A percentile compares a stretch with the other conserved stretches of the same genome.
Evolutionary conservation across 345 rosid genomes (phyloP).

Genomic region (Dovyalis caffra): DNA sequence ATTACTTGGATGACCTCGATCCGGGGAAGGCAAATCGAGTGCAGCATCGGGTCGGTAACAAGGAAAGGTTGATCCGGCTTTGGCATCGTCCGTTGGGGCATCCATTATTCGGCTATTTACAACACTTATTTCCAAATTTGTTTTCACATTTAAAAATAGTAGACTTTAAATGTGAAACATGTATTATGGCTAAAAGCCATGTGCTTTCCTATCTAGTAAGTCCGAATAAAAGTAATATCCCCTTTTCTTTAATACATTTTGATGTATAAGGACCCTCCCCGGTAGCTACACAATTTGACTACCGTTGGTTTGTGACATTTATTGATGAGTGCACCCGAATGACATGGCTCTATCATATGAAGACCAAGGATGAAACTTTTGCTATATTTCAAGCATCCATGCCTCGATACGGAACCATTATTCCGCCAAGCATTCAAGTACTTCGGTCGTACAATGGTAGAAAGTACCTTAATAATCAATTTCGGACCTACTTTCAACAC

Average conservation of each 20-base stretch:
- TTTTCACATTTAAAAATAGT: no score
- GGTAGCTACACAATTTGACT: not conserved
- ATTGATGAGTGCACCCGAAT: no score
- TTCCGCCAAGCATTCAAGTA: not conserved
- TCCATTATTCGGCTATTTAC: no score
- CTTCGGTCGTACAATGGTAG: not conserved
- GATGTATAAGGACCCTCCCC: no score
- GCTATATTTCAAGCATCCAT: not conserved
- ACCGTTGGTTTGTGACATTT: constrained; percentile 6
- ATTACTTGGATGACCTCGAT: not conserved
- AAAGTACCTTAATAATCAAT: not conserved
- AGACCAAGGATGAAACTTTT: constrained; percentile 2
- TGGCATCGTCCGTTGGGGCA: no score
- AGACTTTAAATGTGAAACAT: no score
- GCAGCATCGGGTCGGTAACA: not conserved
- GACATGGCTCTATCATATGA: constrained; percentile 6
- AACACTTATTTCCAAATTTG: no score
- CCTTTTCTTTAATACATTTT: no score
- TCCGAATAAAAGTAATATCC: no score
- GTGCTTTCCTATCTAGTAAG: no score
- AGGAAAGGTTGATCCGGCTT: not conserved
- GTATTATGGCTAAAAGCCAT: no score
- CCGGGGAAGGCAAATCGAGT: not conserved
- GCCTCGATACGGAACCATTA: not conserved
- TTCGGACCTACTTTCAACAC: not conserved